Base-by-base conservation (phyloP, 768 basidiomycete genomes). In the Cystofilobasidium capitatum region DNA sequence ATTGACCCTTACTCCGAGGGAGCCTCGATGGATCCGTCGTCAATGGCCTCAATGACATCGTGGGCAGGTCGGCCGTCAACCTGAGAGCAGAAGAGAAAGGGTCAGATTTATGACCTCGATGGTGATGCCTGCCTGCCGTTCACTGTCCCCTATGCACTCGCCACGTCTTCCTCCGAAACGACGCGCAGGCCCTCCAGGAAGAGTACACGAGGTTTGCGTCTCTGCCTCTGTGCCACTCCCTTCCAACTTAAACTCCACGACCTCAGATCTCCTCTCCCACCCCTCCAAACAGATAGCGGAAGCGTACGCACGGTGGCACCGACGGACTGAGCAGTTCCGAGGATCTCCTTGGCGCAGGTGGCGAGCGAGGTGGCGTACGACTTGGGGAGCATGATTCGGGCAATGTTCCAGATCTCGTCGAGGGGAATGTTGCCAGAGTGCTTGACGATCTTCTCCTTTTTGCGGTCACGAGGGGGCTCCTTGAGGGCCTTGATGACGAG, bases 391-490 rank as follows among this genome's bases (percentile, higher is more conserved):
- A 99, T 94, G 71, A 86, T 94, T 78, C 96, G 88, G 72, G 68
- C 68, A 64, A 69, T 69, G 63, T 64, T 57, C 62, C 62, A 79
- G 76, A 99, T 91, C 78, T 96, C 91, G 75, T 94, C 91, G 65
- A 97, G 82, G 65, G 91, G 76, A 72, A 99, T 83, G 82, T 97
- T 98, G 69, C 96, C 96, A 70, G 80, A 80, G 84, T 98, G 96
- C 80, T 97, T 97, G 82, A 99, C 96, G 84, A 98, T 99, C 84
- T 99, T 99, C 85, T 99, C 94, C 86, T 99, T 99, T 81, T 99
- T 99, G 72, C 96, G 88, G 81, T 99, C 96, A 75, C 96, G 91
- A 73, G 92, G 91, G 71, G 96, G 92, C 83, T 98, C 94, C 82
- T 99, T 99, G 77, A 99, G 87, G 71, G 96, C 94, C 75, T 85